Conservation (phyloP, 768 basidiomycete species). For the Tylopilus intermedius region DNA sequence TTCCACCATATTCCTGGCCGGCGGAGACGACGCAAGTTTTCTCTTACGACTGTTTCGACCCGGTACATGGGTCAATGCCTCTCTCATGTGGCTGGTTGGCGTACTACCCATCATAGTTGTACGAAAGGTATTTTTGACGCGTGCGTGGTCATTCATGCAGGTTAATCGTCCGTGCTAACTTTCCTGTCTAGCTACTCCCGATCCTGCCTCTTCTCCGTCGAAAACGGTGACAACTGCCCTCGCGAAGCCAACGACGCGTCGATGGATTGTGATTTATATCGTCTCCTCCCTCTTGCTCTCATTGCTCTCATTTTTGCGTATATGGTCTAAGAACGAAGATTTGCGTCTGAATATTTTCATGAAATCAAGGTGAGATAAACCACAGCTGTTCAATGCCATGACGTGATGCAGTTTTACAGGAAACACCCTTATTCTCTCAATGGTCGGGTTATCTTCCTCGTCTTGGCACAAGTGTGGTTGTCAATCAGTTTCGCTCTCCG, state of each 20-base stretch:
- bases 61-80: constrained; percentile 39
- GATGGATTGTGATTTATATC: constrained; percentile 43
- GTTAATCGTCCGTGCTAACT: neutral
- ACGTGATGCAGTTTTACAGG: constrained; percentile 31
- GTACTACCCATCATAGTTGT: constrained; percentile 55
- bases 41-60: constrained; percentile 40
- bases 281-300: constrained; percentile 43
- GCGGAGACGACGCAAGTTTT: constrained; percentile 14
- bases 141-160: constrained; percentile 37
- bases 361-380: constrained; percentile 53
- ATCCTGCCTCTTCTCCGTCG: constrained; percentile 49
- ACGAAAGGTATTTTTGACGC: constrained; percentile 54
- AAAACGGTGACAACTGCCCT: constrained; percentile 43
- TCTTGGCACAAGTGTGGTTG: constrained; percentile 47
- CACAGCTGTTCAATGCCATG: neutral
- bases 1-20: constrained; percentile 32
- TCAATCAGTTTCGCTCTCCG: constrained; percentile 49
- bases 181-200: constrained; percentile 38
- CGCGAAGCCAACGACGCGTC: constrained; percentile 42
- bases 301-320: constrained; percentile 38
- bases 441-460: constrained; percentile 58
- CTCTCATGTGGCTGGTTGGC: constrained; percentile 44
- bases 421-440: constrained; percentile 75
- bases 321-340: constrained; percentile 30
- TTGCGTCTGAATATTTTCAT: constrained; percentile 53